Base-by-base conservation (phyloP, 129 eudicot species). In the Escallonia rubra region DNA sequence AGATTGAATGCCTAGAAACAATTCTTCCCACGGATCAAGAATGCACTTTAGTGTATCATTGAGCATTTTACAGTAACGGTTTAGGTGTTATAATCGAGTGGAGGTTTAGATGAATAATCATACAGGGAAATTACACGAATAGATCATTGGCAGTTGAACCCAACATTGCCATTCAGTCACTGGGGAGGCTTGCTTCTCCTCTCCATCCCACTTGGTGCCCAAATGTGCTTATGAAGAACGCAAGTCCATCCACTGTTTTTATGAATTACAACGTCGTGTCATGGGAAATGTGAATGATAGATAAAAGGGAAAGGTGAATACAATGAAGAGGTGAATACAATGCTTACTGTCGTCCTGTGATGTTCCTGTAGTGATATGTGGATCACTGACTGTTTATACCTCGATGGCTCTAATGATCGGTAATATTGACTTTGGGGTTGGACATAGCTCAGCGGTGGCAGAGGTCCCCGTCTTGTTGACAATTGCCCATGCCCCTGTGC, bases 331-430 rank as follows among this genome's bases (percentile, higher is more conserved):
- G 10, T 50, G 8, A n/a, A 50, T 8, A 3, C 16, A n/a, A 14
- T 42, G 34, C 63, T 67, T 56, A 67, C 72, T 40, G 51, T 67
- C 52, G 12, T 67, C 57, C 13, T 54, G 72, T 2, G 38, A 10
- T 9, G 72, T 67, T 41, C 72, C 63, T 12, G 49, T 54, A 10
- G 63, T 67, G 23, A 54, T 41, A 7, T 53, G 61, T 3, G 63
- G 52, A 41, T 56, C 63, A 56, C 63, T 55, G 50, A 63, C 63
- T 54, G 63, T 67, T 41, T 67, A 67, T n/a, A 54, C 58, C 43
- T 67, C 63, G 6, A 55, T 55, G 7, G 72, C 72, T 53, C 63
- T 67, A 51, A 67, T 67, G 40, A 67, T 55, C 8, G 72, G 72
- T 8, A 47, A 39, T 5, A 3, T 4, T 0, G 72, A 52, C 39